Evolutionary conservation across 2,329 filamentous ascomycete species (phyloP).

Genomic region (Ilyonectria mors-panacis): DNA sequence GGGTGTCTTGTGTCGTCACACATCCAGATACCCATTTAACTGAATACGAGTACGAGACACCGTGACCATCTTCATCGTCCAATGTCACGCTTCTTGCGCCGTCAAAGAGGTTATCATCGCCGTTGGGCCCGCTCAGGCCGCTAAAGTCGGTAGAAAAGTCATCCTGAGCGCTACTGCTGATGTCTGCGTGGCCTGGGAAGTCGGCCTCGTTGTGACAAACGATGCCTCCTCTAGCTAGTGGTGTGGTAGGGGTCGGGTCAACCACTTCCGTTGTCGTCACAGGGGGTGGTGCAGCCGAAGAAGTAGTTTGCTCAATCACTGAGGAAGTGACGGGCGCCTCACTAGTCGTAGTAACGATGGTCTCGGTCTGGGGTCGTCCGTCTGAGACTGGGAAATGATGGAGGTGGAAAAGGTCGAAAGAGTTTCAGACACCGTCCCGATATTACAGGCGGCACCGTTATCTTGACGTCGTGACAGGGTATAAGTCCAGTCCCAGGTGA

Average conservation of each 20-base stretch:
- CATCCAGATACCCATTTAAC: conserved; percentile 38
- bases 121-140: conserved; percentile 2
- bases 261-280: background rate
- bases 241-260: conserved; percentile 2
- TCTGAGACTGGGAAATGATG: background rate
- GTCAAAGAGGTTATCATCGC: conserved; percentile 4
- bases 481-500: conserved; percentile 8
- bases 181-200: conserved; percentile 37
- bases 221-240: conserved; percentile 25
- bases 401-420: background rate
- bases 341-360: background rate
- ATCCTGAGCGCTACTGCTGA: conserved; percentile 24
- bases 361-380: background rate
- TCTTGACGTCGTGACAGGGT: background rate
- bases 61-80: conserved; percentile 21
- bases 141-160: conserved; percentile 21
- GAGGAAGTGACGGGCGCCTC: background rate
- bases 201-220: conserved; percentile 35
- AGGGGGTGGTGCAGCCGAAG: background rate
- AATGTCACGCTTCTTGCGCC: conserved; percentile 13
- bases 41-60: conserved; percentile 38
- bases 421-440: background rate
- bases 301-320: background rate
- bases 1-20: conserved; percentile 31
- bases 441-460: background rate